These are phyloP conservation scores for Artemisia argyi DNA, from an alignment of 129 eudicot species.

Conservation along the genomic window DNA sequence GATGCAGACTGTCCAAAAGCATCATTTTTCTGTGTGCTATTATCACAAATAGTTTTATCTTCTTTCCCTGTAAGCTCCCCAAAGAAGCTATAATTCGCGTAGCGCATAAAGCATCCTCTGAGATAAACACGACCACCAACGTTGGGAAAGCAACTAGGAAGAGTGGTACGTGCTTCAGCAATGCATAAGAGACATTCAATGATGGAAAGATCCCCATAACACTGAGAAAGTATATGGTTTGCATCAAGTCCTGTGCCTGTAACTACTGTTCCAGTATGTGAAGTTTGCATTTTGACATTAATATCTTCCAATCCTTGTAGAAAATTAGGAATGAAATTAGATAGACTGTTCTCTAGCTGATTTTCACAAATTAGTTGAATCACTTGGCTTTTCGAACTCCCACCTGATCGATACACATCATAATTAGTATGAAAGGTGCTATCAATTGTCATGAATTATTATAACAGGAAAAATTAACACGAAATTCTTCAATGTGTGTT, in stretches of 20 bases:
- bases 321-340: constrained; percentile 11
- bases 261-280: constrained; percentile 22
- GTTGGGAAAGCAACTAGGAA: constrained; percentile 44
- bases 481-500: no score
- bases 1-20: constrained; percentile 30
- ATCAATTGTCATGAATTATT: background rate
- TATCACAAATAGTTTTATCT: constrained; percentile 30
- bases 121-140: constrained; percentile 43
- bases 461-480: no score
- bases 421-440: background rate
- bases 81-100: constrained; percentile 42
- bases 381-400: constrained; percentile 18
- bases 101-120: constrained; percentile 45
- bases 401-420: constrained; percentile 21
- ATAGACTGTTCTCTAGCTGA: constrained; percentile 10
- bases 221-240: constrained; percentile 36
- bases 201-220: constrained; percentile 42
- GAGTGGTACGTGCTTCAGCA: constrained; percentile 34
- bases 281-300: constrained; percentile 17
- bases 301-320: constrained; percentile 17
- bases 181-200: constrained; percentile 36
- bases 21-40: constrained; percentile 15
- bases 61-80: constrained; percentile 16
- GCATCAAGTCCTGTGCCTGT: constrained; percentile 30
- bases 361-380: constrained; percentile 18